Evolutionary conservation across 202 grass and related monocot species (phyloP).

Genomic region (Digitaria exilis): DNA sequence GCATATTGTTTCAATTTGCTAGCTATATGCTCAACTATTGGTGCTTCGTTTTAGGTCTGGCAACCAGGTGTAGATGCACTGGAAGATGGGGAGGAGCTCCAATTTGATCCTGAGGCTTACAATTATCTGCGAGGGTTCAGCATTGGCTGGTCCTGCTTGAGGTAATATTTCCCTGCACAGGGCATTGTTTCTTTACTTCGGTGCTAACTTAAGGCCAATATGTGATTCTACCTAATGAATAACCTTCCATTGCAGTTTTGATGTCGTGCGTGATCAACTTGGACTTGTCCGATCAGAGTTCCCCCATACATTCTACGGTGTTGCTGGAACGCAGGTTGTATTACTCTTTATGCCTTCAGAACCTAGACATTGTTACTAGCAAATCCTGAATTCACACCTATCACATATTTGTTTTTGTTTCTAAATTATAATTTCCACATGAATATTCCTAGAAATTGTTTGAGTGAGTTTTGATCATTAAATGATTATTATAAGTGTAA

Average conservation of each 20-base stretch:
- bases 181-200: not conserved
- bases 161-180: conserved; percentile 39
- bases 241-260: conserved; percentile 57
- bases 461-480: no score
- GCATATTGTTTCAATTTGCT: not conserved
- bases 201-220: not conserved
- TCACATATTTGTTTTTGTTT: no score
- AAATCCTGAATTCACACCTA: not conserved
- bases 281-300: conserved; percentile 84
- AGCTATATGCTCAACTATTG: not conserved
- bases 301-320: conserved; percentile 84
- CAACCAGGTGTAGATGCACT: conserved; percentile 80
- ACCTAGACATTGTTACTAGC: no score
- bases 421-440: no score
- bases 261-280: conserved; percentile 79
- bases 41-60: conserved; percentile 69
- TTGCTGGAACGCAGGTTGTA: conserved; percentile 80
- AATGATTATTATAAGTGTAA: no score
- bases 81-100: conserved; percentile 92
- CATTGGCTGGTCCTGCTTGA: conserved; percentile 87
- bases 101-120: conserved; percentile 90
- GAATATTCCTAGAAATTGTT: not conserved
- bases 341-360: no score
- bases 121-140: conserved; percentile 78
- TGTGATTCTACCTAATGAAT: not conserved